These are phyloP conservation scores for Kernera saxatilis DNA, from an alignment of 345 rosid genomes.

Conservation along the genomic window DNA sequence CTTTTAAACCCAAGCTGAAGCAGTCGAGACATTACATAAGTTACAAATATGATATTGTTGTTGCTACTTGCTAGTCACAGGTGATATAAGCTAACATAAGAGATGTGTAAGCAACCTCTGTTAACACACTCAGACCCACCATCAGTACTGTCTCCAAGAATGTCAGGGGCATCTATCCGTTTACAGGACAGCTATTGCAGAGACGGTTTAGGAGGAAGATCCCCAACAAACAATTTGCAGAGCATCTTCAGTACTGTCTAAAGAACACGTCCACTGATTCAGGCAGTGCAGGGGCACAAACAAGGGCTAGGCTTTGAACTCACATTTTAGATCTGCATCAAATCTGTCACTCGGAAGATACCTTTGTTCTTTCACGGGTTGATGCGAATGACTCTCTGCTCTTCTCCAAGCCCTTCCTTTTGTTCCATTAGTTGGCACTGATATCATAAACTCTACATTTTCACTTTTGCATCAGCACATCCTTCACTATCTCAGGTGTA, in stretches of 20 bases:
- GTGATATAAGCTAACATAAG: background rate
- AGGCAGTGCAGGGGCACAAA: background rate
- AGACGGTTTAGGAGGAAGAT: background rate
- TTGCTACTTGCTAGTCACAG: background rate
- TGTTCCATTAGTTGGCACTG: background rate
- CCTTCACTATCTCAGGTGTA: background rate
- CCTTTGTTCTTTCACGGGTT: background rate
- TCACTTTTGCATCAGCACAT: background rate
- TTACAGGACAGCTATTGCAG: background rate
- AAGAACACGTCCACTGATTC: background rate
- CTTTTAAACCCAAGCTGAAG: background rate
- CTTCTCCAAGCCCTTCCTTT: background rate
- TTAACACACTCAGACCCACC: background rate
- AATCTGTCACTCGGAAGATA: background rate
- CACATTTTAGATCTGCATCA: background rate
- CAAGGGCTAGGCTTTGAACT: background rate
- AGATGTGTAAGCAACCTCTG: background rate
- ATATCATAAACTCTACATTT: background rate
- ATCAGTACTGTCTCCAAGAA: conserved; percentile 4
- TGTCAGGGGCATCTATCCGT: background rate
- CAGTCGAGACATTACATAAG: background rate
- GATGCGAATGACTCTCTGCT: background rate
- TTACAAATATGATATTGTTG: background rate
- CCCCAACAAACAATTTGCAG: background rate
- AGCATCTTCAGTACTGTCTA: background rate